phyloP scores from a whole-genome alignment of 2,329 filamentous ascomycete species.

The Epichloe coenophiala region DNA sequence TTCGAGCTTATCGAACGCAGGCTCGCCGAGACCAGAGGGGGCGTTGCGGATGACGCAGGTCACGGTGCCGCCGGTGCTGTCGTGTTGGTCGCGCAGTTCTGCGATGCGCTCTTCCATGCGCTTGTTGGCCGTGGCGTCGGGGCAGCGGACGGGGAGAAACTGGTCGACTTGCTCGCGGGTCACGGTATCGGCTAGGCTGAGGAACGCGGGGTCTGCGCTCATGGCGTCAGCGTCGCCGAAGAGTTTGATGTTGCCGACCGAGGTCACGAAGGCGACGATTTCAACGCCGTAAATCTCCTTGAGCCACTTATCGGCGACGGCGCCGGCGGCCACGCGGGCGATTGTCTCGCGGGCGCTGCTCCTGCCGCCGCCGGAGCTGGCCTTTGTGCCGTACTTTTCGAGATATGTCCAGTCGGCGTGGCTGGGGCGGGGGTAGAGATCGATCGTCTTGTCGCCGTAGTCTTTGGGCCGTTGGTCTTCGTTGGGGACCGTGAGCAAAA shows the following conservation, averaged over 20 bases:
- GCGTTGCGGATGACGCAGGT: slow-evolving; percentile 85
- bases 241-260: slow-evolving; percentile 49
- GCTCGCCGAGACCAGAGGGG: slow-evolving; percentile 80
- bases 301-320: slow-evolving; percentile 89
- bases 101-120: slow-evolving; percentile 73
- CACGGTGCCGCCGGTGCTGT: slow-evolving; percentile 90
- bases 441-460: slow-evolving; percentile 82
- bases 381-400: slow-evolving; percentile 93
- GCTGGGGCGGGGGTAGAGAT: slow-evolving; percentile 76
- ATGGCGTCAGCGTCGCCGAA: slow-evolving; percentile 23
- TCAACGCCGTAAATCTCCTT: slow-evolving; percentile 68
- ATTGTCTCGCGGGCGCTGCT: slow-evolving; percentile 94
- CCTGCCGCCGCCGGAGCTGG: slow-evolving; percentile 76
- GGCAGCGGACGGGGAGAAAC: slow-evolving; percentile 79
- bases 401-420: slow-evolving; percentile 97
- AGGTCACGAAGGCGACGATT: slow-evolving; percentile 82
- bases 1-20: slow-evolving; percentile 91
- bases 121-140: slow-evolving; percentile 47
- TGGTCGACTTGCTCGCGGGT: slow-evolving; percentile 66
- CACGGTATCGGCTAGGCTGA: slow-evolving; percentile 58
- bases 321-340: slow-evolving; percentile 78
- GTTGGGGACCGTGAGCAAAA: slow-evolving; percentile 76
- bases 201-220: slow-evolving; percentile 69
- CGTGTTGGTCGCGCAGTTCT: slow-evolving; percentile 61
- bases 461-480: slow-evolving; percentile 88